These are phyloP conservation scores for Chiua virens DNA, from an alignment of 768 basidiomycete species.

Conservation along the genomic window DNA sequence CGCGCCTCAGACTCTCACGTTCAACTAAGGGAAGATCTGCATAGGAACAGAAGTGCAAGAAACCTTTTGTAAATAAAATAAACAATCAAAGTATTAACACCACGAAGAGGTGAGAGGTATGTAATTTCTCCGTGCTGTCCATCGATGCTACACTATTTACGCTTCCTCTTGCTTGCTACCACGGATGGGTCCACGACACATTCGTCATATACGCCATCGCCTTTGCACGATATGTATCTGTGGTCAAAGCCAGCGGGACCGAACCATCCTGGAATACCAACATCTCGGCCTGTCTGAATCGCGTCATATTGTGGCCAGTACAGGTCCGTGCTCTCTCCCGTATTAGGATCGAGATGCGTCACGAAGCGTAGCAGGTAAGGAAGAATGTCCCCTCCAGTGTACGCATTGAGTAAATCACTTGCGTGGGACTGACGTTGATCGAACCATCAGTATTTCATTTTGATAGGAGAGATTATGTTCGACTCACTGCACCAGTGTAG, in stretches of 20 bases:
- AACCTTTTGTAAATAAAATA: no score
- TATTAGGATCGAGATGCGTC: conserved; percentile 40
- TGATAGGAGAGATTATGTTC: no score
- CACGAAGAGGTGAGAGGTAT: no score
- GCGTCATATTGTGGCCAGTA: conserved; percentile 46
- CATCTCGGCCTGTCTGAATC: conserved; percentile 35
- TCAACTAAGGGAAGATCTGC: no score
- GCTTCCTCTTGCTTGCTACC: neutral
- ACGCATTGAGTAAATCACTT: conserved; percentile 45
- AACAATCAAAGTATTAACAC: no score
- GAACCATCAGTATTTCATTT: conserved; percentile 18
- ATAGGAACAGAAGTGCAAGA: no score
- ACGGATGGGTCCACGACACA: conserved; percentile 1
- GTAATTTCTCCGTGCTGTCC: no score
- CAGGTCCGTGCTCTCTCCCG: conserved; percentile 23
- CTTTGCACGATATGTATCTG: conserved; percentile 44
- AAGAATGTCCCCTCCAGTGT: conserved; percentile 41
- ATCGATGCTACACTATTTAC: no score
- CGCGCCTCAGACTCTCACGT: no score
- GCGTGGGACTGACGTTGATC: conserved; percentile 36
- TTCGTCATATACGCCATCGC: conserved; percentile 37
- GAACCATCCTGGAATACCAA: conserved; percentile 42
- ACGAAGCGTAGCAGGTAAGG: conserved; percentile 32
- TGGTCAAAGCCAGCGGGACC: conserved; percentile 33
- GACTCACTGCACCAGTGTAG: no score